Evolutionary conservation across 495 filamentous ascomycete genomes (phyloP).

Genomic region (Aspergillus bridgeri): DNA sequence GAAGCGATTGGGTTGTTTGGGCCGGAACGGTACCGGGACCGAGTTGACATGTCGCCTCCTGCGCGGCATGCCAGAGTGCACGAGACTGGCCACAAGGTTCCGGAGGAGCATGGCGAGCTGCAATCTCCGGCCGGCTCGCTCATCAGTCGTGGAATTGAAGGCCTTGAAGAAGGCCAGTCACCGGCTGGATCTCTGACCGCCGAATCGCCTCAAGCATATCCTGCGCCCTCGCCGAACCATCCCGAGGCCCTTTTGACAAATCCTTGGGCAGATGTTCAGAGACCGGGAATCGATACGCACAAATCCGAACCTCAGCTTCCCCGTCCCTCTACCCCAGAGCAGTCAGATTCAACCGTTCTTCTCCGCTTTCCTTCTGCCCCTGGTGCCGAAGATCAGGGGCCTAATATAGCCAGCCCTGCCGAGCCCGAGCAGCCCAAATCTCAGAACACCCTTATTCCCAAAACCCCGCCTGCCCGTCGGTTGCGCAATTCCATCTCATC

Average conservation of each 20-base stretch:
- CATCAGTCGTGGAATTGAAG: constrained; percentile 32
- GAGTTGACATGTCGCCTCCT: constrained; percentile 34
- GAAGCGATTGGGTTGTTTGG: constrained; percentile 44
- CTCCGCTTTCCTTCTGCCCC: constrained; percentile 39
- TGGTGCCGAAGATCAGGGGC: constrained; percentile 22
- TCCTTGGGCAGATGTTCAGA: constrained; percentile 36
- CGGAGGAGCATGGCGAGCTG: constrained; percentile 14
- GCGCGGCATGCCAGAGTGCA: constrained; percentile 18
- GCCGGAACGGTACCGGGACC: constrained; percentile 42
- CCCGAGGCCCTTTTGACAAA: constrained; percentile 39
- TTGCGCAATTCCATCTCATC: constrained; percentile 38
- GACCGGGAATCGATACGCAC: constrained; percentile 13
- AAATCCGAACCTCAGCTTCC: constrained; percentile 27
- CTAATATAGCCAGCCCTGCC: constrained; percentile 16
- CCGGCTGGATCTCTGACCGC: constrained; percentile 32
- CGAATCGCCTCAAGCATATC: constrained; percentile 28
- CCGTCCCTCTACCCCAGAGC: constrained; percentile 26
- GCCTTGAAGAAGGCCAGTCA: constrained; percentile 34
- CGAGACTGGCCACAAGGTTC: constrained; percentile 16
- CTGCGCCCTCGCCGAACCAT: constrained; percentile 30
- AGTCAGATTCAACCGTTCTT: constrained; percentile 36
- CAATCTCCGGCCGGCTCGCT: constrained; percentile 36
- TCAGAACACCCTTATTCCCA: constrained; percentile 25
- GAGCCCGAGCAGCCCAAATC: constrained; percentile 13
- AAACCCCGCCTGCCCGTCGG: constrained; percentile 33